These are phyloP conservation scores for Elymus sibiricus DNA, from an alignment of 176 grass and related monocot species.

Conservation along the genomic window DNA sequence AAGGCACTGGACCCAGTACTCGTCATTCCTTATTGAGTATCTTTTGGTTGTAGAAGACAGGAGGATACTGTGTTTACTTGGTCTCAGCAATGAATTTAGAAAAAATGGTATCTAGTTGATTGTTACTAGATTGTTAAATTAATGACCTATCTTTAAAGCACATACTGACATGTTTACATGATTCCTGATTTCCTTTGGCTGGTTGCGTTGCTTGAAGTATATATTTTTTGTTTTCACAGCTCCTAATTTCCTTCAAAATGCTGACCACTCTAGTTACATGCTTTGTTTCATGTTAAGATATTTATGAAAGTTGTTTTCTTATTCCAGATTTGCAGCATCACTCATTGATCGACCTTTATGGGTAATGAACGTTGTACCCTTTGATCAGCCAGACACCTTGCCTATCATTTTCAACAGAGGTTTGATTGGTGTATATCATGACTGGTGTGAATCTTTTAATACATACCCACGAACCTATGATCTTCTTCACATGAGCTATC, in stretches of 20 bases:
- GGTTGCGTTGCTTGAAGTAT: not conserved
- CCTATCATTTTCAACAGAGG: slow-evolving; percentile 84
- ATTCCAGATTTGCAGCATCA: slow-evolving; percentile 73
- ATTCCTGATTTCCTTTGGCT: slow-evolving; percentile 10
- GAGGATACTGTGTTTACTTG: not conserved
- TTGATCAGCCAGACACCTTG: slow-evolving; percentile 61
- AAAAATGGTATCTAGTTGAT: not conserved
- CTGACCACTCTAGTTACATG: not conserved
- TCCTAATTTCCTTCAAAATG: not conserved
- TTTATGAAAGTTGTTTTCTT: slow-evolving; percentile 25
- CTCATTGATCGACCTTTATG: slow-evolving; percentile 68
- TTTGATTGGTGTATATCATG: slow-evolving; percentile 89
- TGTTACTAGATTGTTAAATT: slow-evolving; percentile 8
- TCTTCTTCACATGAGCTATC: slow-evolving; percentile 74
- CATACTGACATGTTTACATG: not conserved
- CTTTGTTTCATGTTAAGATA: slow-evolving; percentile 12
- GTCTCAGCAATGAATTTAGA: not conserved
- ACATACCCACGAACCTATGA: slow-evolving; percentile 96
- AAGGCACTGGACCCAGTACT: not conserved
- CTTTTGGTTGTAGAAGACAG: slow-evolving; percentile 2
- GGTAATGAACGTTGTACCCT: slow-evolving; percentile 91
- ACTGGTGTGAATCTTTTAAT: slow-evolving; percentile 95
- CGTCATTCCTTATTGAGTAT: not conserved
- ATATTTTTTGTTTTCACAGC: not conserved
- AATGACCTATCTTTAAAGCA: slow-evolving; percentile 9